Conservation (phyloP, 1,284 basidiomycete species). For the Microbotryomycetes sp. region DNA sequence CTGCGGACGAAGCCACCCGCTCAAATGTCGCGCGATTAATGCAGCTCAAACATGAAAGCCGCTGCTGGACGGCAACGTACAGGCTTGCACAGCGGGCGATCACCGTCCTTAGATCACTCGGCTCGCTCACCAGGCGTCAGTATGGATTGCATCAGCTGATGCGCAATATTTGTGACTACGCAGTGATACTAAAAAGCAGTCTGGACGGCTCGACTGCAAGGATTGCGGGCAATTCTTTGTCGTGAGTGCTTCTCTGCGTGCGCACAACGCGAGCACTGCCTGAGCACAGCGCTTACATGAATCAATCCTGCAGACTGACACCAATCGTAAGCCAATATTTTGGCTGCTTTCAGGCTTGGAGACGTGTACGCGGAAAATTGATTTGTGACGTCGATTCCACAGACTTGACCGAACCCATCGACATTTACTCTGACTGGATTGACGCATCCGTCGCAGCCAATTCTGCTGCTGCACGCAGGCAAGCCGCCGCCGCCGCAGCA, state of each 20-base stretch:
- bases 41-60: no score
- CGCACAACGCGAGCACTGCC: no score
- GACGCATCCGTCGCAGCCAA: constrained; percentile 40
- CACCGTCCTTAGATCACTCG: no score
- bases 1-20: no score
- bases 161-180: background rate
- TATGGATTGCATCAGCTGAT: no score
- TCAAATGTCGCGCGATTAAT: no score
- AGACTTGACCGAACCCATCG: constrained; percentile 42
- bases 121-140: no score
- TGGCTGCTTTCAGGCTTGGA: no score
- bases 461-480: constrained; percentile 19
- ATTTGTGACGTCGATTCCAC: constrained; percentile 17
- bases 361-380: background rate
- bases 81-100: no score
- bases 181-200: constrained; percentile 40
- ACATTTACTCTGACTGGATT: constrained; percentile 44
- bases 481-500: constrained; percentile 5
- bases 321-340: constrained; percentile 25
- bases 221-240: constrained; percentile 38
- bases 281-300: no score
- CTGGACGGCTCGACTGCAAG: constrained; percentile 43
- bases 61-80: no score
- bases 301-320: constrained; percentile 36
- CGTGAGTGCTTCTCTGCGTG: constrained; percentile 12